Evolutionary conservation across 2,329 filamentous ascomycete genomes (phyloP).

Genomic region (Teratosphaeria zuluensis): DNA sequence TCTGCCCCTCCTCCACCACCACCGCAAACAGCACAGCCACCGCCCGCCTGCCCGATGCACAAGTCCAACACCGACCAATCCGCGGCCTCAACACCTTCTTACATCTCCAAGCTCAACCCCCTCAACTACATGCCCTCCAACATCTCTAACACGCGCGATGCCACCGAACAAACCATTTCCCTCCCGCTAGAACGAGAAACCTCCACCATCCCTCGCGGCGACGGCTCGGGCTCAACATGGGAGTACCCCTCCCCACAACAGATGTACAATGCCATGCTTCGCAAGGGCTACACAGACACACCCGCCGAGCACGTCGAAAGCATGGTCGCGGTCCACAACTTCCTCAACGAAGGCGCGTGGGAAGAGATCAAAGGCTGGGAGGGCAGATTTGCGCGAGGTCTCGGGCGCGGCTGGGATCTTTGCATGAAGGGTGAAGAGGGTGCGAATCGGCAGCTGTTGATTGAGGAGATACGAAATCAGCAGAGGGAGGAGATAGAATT

Average conservation of each 20-base stretch:
- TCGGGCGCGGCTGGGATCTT: conserved; percentile 41
- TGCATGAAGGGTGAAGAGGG: conserved; percentile 26
- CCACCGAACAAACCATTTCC: conserved; percentile 59
- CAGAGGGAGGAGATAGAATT: conserved; percentile 11
- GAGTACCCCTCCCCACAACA: conserved; percentile 98
- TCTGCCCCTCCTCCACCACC: conserved; percentile 18
- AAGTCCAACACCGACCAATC: neutral
- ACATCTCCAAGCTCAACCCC: conserved; percentile 59
- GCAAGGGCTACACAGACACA: conserved; percentile 92
- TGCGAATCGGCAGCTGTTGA: conserved; percentile 12
- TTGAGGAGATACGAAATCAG: neutral
- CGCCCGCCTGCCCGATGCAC: conserved; percentile 34
- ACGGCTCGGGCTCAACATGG: conserved; percentile 63
- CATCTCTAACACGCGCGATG: conserved; percentile 64
- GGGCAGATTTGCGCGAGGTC: conserved; percentile 65
- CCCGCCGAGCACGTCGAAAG: conserved; percentile 86
- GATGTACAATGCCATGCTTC: conserved; percentile 97
- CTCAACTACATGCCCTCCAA: conserved; percentile 94
- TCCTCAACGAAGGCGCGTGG: conserved; percentile 96
- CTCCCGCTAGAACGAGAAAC: conserved; percentile 73
- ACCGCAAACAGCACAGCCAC: conserved; percentile 22
- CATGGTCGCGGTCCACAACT: conserved; percentile 98
- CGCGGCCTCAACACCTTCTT: conserved; percentile 33
- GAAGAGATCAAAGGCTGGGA: conserved; percentile 92
- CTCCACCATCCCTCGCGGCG: conserved; percentile 84